These are phyloP conservation scores for Trichophyton verrucosum DNA, from an alignment of 2,329 filamentous ascomycete genomes.

Conservation along the genomic window DNA sequence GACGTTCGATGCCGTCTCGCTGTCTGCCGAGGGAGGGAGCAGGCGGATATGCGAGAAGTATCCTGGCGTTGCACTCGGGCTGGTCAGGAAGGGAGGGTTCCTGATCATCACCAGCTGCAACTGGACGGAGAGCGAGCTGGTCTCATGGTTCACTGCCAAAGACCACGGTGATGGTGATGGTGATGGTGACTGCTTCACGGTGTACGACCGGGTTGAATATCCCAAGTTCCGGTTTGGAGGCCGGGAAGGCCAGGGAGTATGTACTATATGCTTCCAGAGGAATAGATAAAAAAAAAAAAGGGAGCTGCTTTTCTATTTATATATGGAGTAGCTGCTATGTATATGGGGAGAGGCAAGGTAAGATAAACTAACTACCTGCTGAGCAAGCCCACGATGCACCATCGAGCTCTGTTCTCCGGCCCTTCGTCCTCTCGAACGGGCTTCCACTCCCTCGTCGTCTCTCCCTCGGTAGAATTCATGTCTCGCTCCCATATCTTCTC, in stretches of 20 bases:
- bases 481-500: conserved; percentile 46
- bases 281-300: conserved; percentile 10
- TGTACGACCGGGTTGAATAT: conserved; percentile 62
- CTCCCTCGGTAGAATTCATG: conserved; percentile 34
- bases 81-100: conserved; percentile 59
- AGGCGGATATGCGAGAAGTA: conserved; percentile 63
- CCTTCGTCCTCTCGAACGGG: conserved; percentile 37
- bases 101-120: conserved; percentile 92
- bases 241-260: conserved; percentile 75
- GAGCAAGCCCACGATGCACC: conserved; percentile 43
- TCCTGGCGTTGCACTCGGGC: conserved; percentile 49
- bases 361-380: conserved; percentile 9
- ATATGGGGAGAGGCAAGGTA: too few relatives aligned
- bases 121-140: conserved; percentile 85
- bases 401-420: conserved; percentile 42
- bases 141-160: conserved; percentile 57
- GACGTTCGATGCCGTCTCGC: conserved; percentile 86
- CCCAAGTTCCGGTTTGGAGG: conserved; percentile 83
- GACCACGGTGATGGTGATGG: not conserved
- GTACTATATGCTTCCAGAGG: conserved; percentile 67
- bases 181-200: conserved; percentile 38
- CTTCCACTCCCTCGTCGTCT: conserved; percentile 34
- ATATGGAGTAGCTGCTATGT: too few relatives aligned
- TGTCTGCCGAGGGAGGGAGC: conserved; percentile 32
- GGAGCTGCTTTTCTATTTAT: conserved; percentile 8